These are phyloP conservation scores for Lentinula guzmanii DNA, from an alignment of 768 basidiomycete genomes.

Conservation along the genomic window DNA sequence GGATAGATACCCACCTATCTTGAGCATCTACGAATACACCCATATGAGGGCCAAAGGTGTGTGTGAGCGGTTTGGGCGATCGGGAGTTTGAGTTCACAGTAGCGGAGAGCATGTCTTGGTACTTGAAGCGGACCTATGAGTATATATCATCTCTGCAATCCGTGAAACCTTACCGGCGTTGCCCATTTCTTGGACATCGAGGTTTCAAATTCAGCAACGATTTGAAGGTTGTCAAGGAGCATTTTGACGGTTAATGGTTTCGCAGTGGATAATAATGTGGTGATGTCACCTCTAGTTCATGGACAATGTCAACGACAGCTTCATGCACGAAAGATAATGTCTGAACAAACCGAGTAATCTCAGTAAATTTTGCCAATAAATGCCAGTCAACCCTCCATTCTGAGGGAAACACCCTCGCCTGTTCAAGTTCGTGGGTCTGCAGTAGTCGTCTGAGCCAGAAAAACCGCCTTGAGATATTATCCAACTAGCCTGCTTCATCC, in stretches of 20 bases:
- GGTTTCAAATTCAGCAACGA: conserved; percentile 83
- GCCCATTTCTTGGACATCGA: conserved; percentile 80
- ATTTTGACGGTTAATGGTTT: conserved; percentile 68
- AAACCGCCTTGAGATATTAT: conserved; percentile 89
- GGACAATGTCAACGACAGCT: background rate
- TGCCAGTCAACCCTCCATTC: conserved; percentile 85
- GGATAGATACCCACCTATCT: conserved; percentile 59
- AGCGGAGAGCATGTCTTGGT: conserved; percentile 57
- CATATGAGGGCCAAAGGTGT: conserved; percentile 92
- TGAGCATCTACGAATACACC: conserved; percentile 93
- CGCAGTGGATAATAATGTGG: conserved; percentile 73
- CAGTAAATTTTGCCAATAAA: conserved; percentile 80
- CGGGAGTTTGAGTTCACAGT: conserved; percentile 44
- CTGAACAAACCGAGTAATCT: conserved; percentile 73
- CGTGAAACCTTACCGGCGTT: conserved; percentile 45
- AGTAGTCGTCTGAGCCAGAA: conserved; percentile 92
- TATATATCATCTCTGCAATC: background rate
- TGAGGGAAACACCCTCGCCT: conserved; percentile 74
- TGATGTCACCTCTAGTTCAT: conserved; percentile 69
- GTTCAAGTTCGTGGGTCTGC: conserved; percentile 82
- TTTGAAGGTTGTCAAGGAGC: conserved; percentile 81
- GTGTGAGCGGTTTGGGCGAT: conserved; percentile 66
- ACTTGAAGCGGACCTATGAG: conserved; percentile 27
- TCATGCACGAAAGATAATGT: background rate
- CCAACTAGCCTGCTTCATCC: conserved; percentile 94